Evolutionary conservation across 2,329 filamentous ascomycete species (phyloP).

Genomic region (Monosporascus sp.): DNA sequence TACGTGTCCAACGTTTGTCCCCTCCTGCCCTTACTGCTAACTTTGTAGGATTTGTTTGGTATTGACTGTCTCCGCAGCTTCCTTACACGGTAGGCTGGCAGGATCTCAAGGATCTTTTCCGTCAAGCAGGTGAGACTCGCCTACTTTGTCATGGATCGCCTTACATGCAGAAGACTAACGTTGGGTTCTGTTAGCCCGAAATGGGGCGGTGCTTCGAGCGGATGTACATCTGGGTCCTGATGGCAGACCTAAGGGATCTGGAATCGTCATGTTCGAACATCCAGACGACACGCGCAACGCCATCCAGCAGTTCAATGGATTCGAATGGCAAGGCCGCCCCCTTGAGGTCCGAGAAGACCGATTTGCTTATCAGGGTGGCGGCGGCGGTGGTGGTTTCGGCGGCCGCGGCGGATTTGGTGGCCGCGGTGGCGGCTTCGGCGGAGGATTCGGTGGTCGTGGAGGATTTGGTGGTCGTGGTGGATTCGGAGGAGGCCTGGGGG

Average conservation of each 20-base stretch:
- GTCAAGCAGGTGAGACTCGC: conserved; percentile 78
- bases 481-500: conserved; percentile 27
- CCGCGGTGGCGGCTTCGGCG: conserved; percentile 35
- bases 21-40: conserved; percentile 23
- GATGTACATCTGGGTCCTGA: conserved; percentile 92
- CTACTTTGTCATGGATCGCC: neutral
- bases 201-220: conserved; percentile 82
- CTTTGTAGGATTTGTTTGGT: conserved; percentile 10
- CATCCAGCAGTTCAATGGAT: conserved; percentile 96
- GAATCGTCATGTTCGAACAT: conserved; percentile 94
- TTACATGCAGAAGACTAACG: conserved; percentile 6
- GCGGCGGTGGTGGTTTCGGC: conserved; percentile 51
- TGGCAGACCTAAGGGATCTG: conserved; percentile 91
- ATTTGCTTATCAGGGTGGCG: conserved; percentile 64
- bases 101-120: conserved; percentile 97
- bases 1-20: conserved; percentile 96
- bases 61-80: conserved; percentile 55
- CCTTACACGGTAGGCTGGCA: conserved; percentile 98
- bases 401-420: conserved; percentile 41
- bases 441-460: conserved; percentile 41
- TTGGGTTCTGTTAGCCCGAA: conserved; percentile 39
- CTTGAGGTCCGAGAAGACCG: conserved; percentile 96
- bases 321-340: conserved; percentile 92
- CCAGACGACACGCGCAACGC: conserved; percentile 92
- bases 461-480: conserved; percentile 28